These are phyloP conservation scores for Ceratobasidium sp. DNA, from an alignment of 1,284 basidiomycete species.

Conservation along the genomic window DNA sequence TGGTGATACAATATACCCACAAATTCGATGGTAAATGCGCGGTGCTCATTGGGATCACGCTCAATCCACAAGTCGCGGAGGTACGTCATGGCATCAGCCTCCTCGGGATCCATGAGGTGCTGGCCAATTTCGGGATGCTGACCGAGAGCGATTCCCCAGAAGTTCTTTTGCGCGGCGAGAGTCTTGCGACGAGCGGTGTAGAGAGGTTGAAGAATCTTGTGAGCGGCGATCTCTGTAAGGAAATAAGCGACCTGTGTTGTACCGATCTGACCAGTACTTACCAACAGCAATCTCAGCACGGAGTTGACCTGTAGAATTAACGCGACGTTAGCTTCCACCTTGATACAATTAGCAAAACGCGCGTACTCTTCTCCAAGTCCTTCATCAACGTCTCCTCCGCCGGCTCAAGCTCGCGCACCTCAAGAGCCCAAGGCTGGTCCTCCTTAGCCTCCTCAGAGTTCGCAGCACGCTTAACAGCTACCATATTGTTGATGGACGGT, in stretches of 20 bases:
- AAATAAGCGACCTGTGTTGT: neutral
- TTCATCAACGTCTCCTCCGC: constrained; percentile 37
- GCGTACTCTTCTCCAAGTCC: constrained; percentile 28
- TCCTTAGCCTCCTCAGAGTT: constrained; percentile 26
- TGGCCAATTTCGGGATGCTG: constrained; percentile 38
- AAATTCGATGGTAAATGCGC: constrained; percentile 84
- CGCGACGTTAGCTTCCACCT: neutral
- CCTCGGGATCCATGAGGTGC: constrained; percentile 57
- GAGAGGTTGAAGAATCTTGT: constrained; percentile 30
- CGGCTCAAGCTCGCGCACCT: constrained; percentile 37
- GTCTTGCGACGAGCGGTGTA: constrained; percentile 30
- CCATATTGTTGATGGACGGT: neutral
- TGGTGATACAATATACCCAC: constrained; percentile 65
- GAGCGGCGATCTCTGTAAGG: constrained; percentile 16
- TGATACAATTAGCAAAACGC: neutral
- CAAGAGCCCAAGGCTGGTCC: constrained; percentile 11
- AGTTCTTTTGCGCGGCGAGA: constrained; percentile 33
- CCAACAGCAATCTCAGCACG: constrained; percentile 35
- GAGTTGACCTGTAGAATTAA: constrained; percentile 2
- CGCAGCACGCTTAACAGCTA: constrained; percentile 15
- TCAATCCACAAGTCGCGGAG: constrained; percentile 84
- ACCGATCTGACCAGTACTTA: neutral
- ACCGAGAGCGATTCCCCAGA: constrained; percentile 41
- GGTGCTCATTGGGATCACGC: constrained; percentile 73
- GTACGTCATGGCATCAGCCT: constrained; percentile 79